phyloP scores from a whole-genome alignment of 1,139 yeast species.

The Candida tetrigidarum region DNA sequence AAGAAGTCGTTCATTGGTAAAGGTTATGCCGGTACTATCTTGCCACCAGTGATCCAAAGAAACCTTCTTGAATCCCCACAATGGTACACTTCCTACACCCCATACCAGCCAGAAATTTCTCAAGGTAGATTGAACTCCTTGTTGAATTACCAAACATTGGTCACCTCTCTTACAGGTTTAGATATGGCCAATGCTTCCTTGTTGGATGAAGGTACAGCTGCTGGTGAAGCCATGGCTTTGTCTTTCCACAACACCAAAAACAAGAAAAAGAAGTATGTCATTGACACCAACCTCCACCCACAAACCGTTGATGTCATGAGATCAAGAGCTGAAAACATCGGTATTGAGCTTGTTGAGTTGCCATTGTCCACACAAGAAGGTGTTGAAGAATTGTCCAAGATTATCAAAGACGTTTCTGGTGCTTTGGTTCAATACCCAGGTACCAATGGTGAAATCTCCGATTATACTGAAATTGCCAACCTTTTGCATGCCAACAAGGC shows the following conservation, averaged over 20 bases:
- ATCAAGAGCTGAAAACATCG: slow-evolving; percentile 79
- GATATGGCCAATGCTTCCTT: slow-evolving; percentile 93
- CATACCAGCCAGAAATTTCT: slow-evolving; percentile 97
- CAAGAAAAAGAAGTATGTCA: slow-evolving; percentile 69
- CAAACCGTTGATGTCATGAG: slow-evolving; percentile 82
- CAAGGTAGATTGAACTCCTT: slow-evolving; percentile 94
- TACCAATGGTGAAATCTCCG: slow-evolving; percentile 75
- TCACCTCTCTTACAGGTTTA: slow-evolving; percentile 88
- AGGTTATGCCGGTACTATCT: slow-evolving; percentile 89
- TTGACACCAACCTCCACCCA: slow-evolving; percentile 78
- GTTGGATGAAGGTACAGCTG: slow-evolving; percentile 97
- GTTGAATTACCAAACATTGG: slow-evolving; percentile 87
- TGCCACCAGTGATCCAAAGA: slow-evolving; percentile 94
- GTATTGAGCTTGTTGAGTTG: slow-evolving; percentile 63
- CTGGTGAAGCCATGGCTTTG: slow-evolving; percentile 95
- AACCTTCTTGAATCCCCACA: slow-evolving; percentile 92
- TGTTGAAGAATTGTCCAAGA: slow-evolving; percentile 38
- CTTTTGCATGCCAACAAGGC: slow-evolving; percentile 74
- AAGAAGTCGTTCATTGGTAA: slow-evolving; percentile 85
- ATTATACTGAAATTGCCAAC: slow-evolving; percentile 60
- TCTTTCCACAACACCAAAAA: slow-evolving; percentile 70
- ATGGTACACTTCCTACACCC: slow-evolving; percentile 98
- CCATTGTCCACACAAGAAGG: slow-evolving; percentile 60
- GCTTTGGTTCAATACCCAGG: slow-evolving; percentile 90
- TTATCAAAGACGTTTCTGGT: slow-evolving; percentile 64